Percentiles rank a stretch among this genome's conserved stretches.
Evolutionary conservation across 2,329 filamentous ascomycete genomes (phyloP).

Genomic region (Botrytis medusae): DNA sequence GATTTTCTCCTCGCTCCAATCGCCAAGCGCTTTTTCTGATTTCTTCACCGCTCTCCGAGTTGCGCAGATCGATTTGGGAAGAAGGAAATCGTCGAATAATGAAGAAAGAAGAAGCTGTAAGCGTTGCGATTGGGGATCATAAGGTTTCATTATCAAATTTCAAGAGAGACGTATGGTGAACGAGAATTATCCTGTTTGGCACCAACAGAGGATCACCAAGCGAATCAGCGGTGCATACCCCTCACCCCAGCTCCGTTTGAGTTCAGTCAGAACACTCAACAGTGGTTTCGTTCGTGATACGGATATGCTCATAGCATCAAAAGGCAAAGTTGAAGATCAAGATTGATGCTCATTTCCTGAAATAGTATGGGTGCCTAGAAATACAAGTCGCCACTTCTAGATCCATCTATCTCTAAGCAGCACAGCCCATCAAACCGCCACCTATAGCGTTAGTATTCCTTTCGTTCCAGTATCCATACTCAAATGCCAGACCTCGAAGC

Average conservation of each 20-base stretch:
- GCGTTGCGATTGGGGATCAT: background rate
- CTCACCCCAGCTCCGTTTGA: background rate
- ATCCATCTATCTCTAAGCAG: background rate
- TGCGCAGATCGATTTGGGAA: slow-evolving; percentile 12
- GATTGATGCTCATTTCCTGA: slow-evolving; percentile 1
- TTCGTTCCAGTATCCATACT: background rate
- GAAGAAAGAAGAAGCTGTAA: background rate
- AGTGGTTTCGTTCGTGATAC: background rate
- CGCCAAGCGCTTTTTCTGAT: background rate
- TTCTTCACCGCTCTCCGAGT: slow-evolving; percentile 14
- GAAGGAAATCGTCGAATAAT: background rate
- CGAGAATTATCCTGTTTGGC: background rate
- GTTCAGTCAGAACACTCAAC: background rate
- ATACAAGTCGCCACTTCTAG: background rate
- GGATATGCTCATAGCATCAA: background rate
- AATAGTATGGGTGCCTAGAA: background rate
- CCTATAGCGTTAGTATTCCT: background rate
- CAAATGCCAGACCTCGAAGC: background rate
- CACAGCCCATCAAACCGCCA: background rate
- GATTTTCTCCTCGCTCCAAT: slow-evolving; percentile 12
- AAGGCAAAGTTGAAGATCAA: background rate
- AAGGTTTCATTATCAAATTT: background rate
- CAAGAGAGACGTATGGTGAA: background rate
- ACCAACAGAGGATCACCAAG: background rate
- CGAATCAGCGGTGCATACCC: background rate